Evolutionary conservation across 1,284 basidiomycete genomes (phyloP), one percentile per base, ranked within the genome.

Genomic region (Apiotrichum akiyoshidainum): DNA sequence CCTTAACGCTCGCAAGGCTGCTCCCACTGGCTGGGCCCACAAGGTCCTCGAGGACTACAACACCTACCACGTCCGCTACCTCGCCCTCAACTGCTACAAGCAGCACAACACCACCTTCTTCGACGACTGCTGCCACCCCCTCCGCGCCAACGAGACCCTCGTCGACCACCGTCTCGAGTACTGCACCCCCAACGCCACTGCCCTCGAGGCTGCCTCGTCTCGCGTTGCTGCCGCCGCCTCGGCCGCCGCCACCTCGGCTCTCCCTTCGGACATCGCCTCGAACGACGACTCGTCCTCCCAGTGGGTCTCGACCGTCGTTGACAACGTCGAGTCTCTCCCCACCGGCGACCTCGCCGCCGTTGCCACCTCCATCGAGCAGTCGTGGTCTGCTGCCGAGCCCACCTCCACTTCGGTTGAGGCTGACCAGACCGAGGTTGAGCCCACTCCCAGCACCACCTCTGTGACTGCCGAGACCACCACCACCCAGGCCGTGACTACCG

Each of bases 61-160:
- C 47, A 68, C 62, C 42, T 90, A 90, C 78, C 86, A 89, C 79
- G 69, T 75, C 46, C 83, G 89, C 55, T 87, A 86, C 80, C 65
- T 83, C 53, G 80, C 81, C 39, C 72, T 89, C 63, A 78, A 77
- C 54, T 79, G 78, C 69, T 70, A 84, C 60, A 68, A 69, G 59
- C 75, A 88, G 78, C 87, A 89, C 77, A 78, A 81, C 72, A 83
- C 83, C n/a, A 47, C 75, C 22, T 72, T 72, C 72, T 90, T 89
- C 81, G 80, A 84, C 55, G 79, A 84, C 55, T 85, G 84, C 75
- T 86, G 84, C 78, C 81, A 81, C 70, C 84, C 84, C 34, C 63
- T 81, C 52, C 68, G 75, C 57, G 62, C 82, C 39, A 81, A 71
- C 51, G 78, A 86, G 78, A 81, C 78, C 56, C 78, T 85, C 51